phyloP scores from a whole-genome alignment of 1,139 yeast genomes.

The Geotrichum klebahnii region DNA sequence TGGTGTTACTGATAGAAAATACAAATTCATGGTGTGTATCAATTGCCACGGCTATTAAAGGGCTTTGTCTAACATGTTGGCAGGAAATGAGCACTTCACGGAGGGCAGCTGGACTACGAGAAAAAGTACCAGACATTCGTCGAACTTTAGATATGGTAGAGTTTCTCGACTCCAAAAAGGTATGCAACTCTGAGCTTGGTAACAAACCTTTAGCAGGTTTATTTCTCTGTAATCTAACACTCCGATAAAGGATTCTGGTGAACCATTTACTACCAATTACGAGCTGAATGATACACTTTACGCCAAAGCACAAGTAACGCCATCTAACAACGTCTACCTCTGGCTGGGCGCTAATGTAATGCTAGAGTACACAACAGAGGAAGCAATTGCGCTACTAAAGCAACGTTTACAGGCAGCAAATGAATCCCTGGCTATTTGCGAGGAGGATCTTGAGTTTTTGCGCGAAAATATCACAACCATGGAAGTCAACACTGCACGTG shows the following conservation, averaged over 20 bases:
- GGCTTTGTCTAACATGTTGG: constrained; percentile 18
- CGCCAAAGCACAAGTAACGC: constrained; percentile 68
- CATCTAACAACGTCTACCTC: constrained; percentile 64
- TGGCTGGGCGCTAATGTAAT: constrained; percentile 97
- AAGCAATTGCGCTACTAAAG: constrained; percentile 68
- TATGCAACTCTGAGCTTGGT: not conserved
- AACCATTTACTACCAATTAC: constrained; percentile 62
- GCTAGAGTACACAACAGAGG: constrained; percentile 89
- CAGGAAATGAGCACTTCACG: constrained; percentile 60
- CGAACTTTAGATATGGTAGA: constrained; percentile 73
- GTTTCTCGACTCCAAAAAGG: constrained; percentile 51
- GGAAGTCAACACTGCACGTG: constrained; percentile 95
- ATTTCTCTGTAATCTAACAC: not conserved
- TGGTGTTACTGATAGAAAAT: constrained; percentile 50
- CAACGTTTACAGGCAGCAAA: constrained; percentile 62
- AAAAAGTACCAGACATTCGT: constrained; percentile 84
- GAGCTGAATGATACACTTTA: constrained; percentile 90
- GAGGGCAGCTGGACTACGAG: constrained; percentile 61
- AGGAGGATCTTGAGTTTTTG: constrained; percentile 83
- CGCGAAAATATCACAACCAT: constrained; percentile 92
- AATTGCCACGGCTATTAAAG: no score
- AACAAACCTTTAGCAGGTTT: not conserved
- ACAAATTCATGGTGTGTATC: constrained; percentile 61
- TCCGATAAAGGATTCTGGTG: constrained; percentile 38
- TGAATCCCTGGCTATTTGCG: constrained; percentile 54